phyloP scores from a whole-genome alignment of 2,329 filamentous ascomycete species.

The Fusarium redolens region DNA sequence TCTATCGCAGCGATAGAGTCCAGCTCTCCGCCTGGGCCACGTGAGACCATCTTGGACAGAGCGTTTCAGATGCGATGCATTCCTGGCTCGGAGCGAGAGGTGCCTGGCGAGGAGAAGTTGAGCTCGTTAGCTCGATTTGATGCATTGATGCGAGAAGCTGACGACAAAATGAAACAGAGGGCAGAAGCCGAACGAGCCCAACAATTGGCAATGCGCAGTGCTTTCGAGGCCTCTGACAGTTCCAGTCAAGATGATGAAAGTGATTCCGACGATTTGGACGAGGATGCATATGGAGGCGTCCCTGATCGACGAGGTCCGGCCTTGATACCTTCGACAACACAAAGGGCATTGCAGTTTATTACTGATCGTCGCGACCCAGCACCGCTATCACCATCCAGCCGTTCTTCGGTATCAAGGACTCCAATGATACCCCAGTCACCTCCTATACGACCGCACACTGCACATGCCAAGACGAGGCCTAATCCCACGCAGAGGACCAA shows the following conservation, averaged over 20 bases:
- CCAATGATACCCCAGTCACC: conserved; percentile 35
- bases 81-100: conserved; percentile 66
- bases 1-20: conserved; percentile 53
- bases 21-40: conserved; percentile 63
- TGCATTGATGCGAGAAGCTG: conserved; percentile 71
- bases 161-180: conserved; percentile 60
- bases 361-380: conserved; percentile 55
- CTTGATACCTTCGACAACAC: conserved; percentile 59
- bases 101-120: conserved; percentile 70
- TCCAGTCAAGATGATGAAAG: conserved; percentile 55
- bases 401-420: conserved; percentile 48
- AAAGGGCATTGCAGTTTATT: conserved; percentile 64
- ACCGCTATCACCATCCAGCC: conserved; percentile 48
- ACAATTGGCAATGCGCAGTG: conserved; percentile 56
- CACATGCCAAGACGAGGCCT: conserved; percentile 62
- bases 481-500: conserved; percentile 57
- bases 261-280: conserved; percentile 55
- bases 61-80: conserved; percentile 73
- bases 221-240: conserved; percentile 63
- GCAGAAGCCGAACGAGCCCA: conserved; percentile 50
- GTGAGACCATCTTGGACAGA: conserved; percentile 75
- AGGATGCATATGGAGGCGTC: conserved; percentile 55
- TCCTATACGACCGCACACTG: conserved; percentile 63
- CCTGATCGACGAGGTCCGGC: conserved; percentile 46
- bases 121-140: conserved; percentile 74